Conservation (phyloP, 2,329 filamentous ascomycete species). For the Coleophoma cylindrospora region DNA sequence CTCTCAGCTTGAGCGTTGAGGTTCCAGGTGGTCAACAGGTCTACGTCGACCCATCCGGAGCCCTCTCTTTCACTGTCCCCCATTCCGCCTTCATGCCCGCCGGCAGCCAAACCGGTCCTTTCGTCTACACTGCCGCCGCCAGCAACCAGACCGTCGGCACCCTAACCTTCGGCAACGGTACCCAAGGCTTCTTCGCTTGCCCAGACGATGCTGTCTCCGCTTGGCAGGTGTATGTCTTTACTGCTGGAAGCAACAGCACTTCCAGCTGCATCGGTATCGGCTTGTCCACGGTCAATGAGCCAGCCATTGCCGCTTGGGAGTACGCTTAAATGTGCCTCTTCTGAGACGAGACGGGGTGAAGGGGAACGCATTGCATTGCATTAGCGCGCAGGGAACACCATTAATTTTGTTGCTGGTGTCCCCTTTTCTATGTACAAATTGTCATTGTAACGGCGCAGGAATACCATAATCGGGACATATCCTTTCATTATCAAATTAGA, state of each 20-base stretch:
- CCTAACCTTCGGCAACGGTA: conserved; percentile 8
- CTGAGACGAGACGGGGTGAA: no score
- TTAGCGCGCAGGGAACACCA: background rate
- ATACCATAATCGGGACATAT: no score
- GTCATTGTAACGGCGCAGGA: no score
- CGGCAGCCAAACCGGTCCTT: conserved; percentile 1
- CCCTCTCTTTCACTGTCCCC: conserved; percentile 11
- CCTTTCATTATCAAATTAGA: background rate
- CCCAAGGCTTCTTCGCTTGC: conserved; percentile 8
- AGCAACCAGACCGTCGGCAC: background rate
- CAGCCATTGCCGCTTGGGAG: conserved; percentile 2
- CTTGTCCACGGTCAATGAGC: background rate
- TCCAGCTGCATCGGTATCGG: conserved; percentile 7
- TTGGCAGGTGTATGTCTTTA: conserved; percentile 9
- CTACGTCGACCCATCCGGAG: conserved; percentile 28
- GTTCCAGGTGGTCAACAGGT: conserved; percentile 11
- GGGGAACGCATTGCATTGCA: no score
- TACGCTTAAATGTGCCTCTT: background rate
- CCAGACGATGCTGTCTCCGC: conserved; percentile 1
- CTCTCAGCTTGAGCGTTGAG: background rate
- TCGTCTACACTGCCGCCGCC: conserved; percentile 6
- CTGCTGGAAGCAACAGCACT: background rate
- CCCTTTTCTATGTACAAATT: background rate
- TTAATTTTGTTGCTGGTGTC: background rate
- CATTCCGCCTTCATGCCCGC: conserved; percentile 34